phyloP scores from a whole-genome alignment of 306 rosid species.

The Cicer yamashitae region DNA sequence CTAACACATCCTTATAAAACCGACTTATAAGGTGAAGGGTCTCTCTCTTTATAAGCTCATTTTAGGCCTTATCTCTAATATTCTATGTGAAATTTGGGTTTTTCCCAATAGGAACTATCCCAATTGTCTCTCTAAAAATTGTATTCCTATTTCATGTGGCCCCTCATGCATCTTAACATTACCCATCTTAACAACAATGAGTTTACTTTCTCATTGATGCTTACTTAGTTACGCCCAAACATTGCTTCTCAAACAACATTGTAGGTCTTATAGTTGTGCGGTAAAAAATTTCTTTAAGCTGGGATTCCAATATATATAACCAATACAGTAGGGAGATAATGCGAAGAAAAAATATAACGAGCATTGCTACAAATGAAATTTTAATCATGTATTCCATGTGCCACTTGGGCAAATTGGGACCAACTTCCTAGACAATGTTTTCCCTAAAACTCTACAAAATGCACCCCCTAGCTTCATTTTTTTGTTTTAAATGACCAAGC shows the following conservation, averaged over 20 bases:
- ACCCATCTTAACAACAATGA: not conserved
- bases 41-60: too few species aligned
- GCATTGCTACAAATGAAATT: not conserved
- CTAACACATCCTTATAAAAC: too few species aligned
- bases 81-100: not conserved
- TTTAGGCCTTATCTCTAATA: too few species aligned
- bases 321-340: conserved; percentile 16
- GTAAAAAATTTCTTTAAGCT: not conserved
- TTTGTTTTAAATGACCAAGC: conserved; percentile 19
- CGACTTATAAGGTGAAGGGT: too few species aligned
- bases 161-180: not conserved
- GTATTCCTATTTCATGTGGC: not conserved
- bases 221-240: not conserved
- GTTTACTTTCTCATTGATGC: not conserved
- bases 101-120: not conserved
- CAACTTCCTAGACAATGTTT: conserved; percentile 23
- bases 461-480: not conserved
- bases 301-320: conserved; percentile 2
- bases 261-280: not conserved
- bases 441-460: conserved; percentile 10
- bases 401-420: not conserved
- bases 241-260: conserved; percentile 1
- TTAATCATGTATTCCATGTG: not conserved
- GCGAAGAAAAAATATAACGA: conserved; percentile 3
- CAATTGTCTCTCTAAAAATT: conserved; percentile 2